Base-by-base conservation (phyloP, 2,329 filamentous ascomycete species). In the Raffaelea arxii region DNA sequence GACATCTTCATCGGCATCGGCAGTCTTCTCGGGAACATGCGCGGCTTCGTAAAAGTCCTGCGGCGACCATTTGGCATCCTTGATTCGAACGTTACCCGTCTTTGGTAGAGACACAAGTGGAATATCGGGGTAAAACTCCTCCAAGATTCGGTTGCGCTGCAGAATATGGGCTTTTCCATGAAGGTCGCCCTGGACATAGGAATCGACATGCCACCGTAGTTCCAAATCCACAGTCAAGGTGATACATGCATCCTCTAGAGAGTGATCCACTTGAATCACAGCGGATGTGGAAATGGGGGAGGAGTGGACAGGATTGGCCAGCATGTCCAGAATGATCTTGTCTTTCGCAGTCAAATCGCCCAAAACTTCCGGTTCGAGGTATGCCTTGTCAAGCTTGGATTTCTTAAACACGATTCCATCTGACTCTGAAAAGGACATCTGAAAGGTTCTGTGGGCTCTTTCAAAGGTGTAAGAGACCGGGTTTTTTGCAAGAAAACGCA, bases 31-130 rank as follows among this genome's bases (percentile, higher is more conserved):
- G 1, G 85, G 80, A 2, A 81, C 72, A 56, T 80, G 74, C 2
- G 84, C 80, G 16, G 78, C 77, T 44, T 84, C 74, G 55, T 89
- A 90, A 58, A 90, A 90, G 48, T 69, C 68, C 54, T 73, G 69
- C 0, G 74, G 71, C 2, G 70, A 71, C 60, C 62, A 43, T 14
- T 30, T 27, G 10, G n/a, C n/a, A n/a, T n/a, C n/a, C n/a, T n/a
- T n/a, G n/a, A n/a, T n/a, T n/a, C n/a, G n/a, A 21, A 22, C 14
- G 16, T 46, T 3, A 10, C 22, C 25, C 11, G 6, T 6, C 22
- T 41, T 27, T 10, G 14, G 32, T 25, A 12, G 12, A 6, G 9
- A 10, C n/a, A 25, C 42, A 3, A 16, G 39, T n/a, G 40, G 39
- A 4, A 40, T 27, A 2, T 42, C 36, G 2, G 60, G 50, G 27